Evolutionary conservation across 148 eudicot species (phyloP), one percentile per base, ranked within the genome.

Genomic region (Vaccinium corymbosum): DNA sequence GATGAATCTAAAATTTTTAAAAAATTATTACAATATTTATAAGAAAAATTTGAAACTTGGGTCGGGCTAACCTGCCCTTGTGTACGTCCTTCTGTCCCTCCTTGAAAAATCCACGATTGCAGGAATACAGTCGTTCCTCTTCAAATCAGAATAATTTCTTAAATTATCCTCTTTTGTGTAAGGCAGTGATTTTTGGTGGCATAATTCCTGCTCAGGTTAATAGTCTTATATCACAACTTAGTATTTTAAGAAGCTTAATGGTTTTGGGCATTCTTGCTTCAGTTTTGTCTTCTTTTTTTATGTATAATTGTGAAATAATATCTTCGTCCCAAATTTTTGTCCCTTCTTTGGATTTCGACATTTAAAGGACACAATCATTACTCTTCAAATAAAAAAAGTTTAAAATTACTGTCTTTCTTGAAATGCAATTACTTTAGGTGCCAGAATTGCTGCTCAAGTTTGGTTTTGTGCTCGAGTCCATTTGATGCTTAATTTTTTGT

Each of bases 141-240:
- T 42, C 46, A 42, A 42, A 42, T 42, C 46, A 42, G 46, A 42
- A 42, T 3, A 3, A 42, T 42, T 42, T 42, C 6, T 42, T 3
- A 42, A 42, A 42, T 42, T 42, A 42, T 5, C 46, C 46, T 42
- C 46, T 42, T 42, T 42, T 42, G 46, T 3, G 46, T 4, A 42
- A 42, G 46, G 46, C 46, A 42, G 46, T 42, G 46, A 42, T 42
- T 42, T 68, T 93, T 85, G 94, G 94, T 22, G 95, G 89, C 22
- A 89, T 98, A 86, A 95, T 94, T 66, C 98, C 98, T 80, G 94
- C 92, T 79, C 97, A 95, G 98, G 98, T 95, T 29, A 1, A 12
- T 3, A 42, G 19, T 22, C 14, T 2, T 4, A 42, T 42, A 42
- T 42, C 4, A 0, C 55, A 15, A 22, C 10, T 71, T 72, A 5